Conservation (phyloP, 1,139 yeast genomes). For the Protomyces lactucae-debilis region DNA sequence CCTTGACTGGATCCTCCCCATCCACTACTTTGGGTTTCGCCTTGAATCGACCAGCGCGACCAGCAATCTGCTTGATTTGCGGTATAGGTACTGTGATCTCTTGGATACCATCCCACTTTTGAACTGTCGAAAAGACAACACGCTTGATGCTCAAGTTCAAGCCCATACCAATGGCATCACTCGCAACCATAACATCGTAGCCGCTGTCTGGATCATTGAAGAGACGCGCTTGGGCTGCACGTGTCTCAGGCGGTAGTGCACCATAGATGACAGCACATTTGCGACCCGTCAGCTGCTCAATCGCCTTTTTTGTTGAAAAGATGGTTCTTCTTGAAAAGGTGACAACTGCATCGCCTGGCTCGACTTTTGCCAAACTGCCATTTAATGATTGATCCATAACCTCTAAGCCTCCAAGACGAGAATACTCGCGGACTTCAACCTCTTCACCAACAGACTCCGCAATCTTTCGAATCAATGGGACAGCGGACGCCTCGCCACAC, state of each 20-base stretch:
- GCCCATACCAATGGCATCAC: conserved; percentile 99
- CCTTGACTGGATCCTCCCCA: conserved; percentile 28
- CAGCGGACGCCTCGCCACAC: conserved; percentile 88
- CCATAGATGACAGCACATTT: conserved; percentile 92
- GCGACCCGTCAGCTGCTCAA: conserved; percentile 56
- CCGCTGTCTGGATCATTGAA: conserved; percentile 63
- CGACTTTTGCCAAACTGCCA: conserved; percentile 38
- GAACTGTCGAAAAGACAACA: conserved; percentile 62
- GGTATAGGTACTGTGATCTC: conserved; percentile 53
- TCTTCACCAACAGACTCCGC: conserved; percentile 73
- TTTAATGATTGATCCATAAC: conserved; percentile 48
- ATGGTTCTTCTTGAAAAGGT: conserved; percentile 75
- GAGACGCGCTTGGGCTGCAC: conserved; percentile 73
- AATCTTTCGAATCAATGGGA: conserved; percentile 57
- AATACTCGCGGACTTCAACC: conserved; percentile 59
- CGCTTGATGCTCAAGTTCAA: conserved; percentile 70
- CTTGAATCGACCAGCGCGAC: conserved; percentile 85
- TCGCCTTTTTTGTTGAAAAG: conserved; percentile 57
- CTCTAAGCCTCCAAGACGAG: conserved; percentile 66
- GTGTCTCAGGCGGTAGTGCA: conserved; percentile 90
- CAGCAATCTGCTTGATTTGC: conserved; percentile 85
- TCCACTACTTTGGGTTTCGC: conserved; percentile 30
- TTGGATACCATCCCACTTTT: conserved; percentile 65
- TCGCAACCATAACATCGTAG: conserved; percentile 78
- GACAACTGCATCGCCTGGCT: conserved; percentile 82